Base-by-base conservation (phyloP, 1,139 yeast species). In the Candida tunisiensis region DNA sequence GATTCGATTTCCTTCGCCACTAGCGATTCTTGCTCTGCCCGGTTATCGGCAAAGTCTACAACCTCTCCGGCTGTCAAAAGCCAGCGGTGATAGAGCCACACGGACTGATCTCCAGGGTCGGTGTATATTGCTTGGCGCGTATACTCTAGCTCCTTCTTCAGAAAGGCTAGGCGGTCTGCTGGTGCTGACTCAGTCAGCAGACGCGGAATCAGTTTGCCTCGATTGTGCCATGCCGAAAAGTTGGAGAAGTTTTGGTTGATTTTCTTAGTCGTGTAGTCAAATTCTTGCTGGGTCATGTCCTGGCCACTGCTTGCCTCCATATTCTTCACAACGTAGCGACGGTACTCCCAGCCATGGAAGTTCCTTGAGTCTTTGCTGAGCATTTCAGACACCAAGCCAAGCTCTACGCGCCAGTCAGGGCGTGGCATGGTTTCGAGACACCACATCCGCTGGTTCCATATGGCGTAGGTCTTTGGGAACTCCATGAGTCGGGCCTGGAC, bases 371-470 rank as follows among this genome's bases (percentile, higher is more conserved):
- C 98, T 35, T 66, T 49, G 20, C 65, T 64, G 30, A 88, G 59
- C 41, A 88, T 55, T 42, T 69, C 73, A 28, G 68, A 66, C 2
- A 80, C 85, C 7, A 82, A 61, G 1, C 51, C 61, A 39, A 88
- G 53, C 44, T 88, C 98, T 26, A 49, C 52, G 9, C 58, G 47
- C 92, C 93, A 83, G 31, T 74, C 56, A 4, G 67, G 62, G 1
- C 45, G 42, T 5, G 74, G 70, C 6, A 31, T 17, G 33, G 61
- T 57, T 29, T 64, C 60, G 23, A 88, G 53, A 28, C 80, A 66
- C 98, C 98, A 88, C 13, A 67, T 55, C 18, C 99, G 62, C 48
- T 88, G 96, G 42, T 75, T 78, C 95, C 96, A 88, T 12, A 88
- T 74, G 94, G 96, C 85, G 47, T 88, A 88, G 21, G 85, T 79